Evolutionary conservation across 1,139 yeast species (phyloP).

Genomic region (Torulaspora pretoriensis): DNA sequence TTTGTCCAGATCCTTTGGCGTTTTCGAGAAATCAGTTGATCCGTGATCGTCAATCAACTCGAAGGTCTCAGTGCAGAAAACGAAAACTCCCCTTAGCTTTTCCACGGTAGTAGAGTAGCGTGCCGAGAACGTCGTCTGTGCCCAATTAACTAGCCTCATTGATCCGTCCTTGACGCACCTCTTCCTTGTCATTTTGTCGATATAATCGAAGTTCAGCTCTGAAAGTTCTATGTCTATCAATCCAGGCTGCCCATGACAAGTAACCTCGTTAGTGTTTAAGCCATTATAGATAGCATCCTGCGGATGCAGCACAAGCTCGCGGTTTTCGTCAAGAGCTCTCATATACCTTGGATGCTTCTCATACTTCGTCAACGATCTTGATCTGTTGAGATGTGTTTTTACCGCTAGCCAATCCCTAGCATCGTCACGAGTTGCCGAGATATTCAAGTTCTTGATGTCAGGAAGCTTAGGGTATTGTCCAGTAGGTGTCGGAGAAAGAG

Average conservation of each 20-base stretch:
- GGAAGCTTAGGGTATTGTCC: conserved; percentile 30
- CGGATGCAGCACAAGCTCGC: conserved; percentile 64
- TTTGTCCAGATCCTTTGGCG: conserved; percentile 32
- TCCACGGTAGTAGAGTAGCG: conserved; percentile 49
- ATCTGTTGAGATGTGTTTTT: conserved; percentile 63
- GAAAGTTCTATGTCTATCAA: conserved; percentile 34
- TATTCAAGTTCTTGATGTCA: conserved; percentile 27
- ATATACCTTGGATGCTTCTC: conserved; percentile 69
- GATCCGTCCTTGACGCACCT: conserved; percentile 31
- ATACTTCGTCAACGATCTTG: conserved; percentile 64
- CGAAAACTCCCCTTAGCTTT: conserved; percentile 56
- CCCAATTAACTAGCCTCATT: conserved; percentile 43
- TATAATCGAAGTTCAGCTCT: conserved; percentile 34
- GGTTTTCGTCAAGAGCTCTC: conserved; percentile 64
- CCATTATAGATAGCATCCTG: conserved; percentile 55
- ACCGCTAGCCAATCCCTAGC: conserved; percentile 46
- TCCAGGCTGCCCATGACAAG: conserved; percentile 34
- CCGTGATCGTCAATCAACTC: conserved; percentile 39
- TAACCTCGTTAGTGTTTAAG: conserved; percentile 45
- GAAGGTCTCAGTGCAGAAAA: conserved; percentile 54
- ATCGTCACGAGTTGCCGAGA: conserved; percentile 24
- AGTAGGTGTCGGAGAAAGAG: neutral
- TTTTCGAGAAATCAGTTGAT: conserved; percentile 32
- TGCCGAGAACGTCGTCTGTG: conserved; percentile 33
- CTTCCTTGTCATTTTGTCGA: conserved; percentile 32